A percentile compares a stretch with the other conserved stretches of the same genome.
phyloP scores from a whole-genome alignment of 169 alveolate species.

The Plasmodium knowlesi region DNA sequence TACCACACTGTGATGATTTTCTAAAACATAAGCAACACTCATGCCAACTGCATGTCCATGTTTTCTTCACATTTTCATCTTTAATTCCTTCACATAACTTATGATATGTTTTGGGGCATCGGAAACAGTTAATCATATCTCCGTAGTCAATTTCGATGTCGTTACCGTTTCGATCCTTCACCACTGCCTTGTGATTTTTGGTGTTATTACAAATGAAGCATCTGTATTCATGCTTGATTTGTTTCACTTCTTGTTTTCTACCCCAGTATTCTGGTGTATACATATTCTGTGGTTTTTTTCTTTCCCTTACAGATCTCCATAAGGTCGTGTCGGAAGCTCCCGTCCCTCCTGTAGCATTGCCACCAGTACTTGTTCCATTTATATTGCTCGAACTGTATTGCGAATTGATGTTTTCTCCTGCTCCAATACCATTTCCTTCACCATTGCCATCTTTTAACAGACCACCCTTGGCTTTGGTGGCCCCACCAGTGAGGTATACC shows the following conservation, averaged over 20 bases:
- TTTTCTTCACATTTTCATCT: slow-evolving; percentile 80
- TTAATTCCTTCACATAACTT: slow-evolving; percentile 86
- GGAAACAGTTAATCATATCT: slow-evolving; percentile 87
- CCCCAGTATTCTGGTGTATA: slow-evolving; percentile 85
- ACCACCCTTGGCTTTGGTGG: neutral
- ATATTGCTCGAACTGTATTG: neutral
- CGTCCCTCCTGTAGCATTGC: neutral
- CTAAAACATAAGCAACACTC: slow-evolving; percentile 93
- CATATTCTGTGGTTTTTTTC: slow-evolving; percentile 80
- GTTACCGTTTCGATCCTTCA: slow-evolving; percentile 83
- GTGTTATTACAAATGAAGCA: slow-evolving; percentile 92
- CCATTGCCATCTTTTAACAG: neutral
- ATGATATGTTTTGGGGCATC: slow-evolving; percentile 94
- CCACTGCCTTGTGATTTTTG: slow-evolving; percentile 79
- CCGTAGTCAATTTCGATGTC: slow-evolving; percentile 86
- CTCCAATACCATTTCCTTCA: neutral
- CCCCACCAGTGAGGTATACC: neutral
- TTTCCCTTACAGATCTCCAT: slow-evolving; percentile 87
- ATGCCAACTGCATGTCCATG: slow-evolving; percentile 95
- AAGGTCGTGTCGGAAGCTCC: slow-evolving; percentile 53
- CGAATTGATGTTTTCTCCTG: neutral
- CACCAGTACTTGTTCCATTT: neutral
- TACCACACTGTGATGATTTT: slow-evolving; percentile 91
- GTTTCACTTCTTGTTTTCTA: slow-evolving; percentile 85
- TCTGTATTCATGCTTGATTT: slow-evolving; percentile 88